These are phyloP conservation scores for Physcia stellaris DNA, from an alignment of 495 filamentous ascomycete species.

Conservation along the genomic window DNA sequence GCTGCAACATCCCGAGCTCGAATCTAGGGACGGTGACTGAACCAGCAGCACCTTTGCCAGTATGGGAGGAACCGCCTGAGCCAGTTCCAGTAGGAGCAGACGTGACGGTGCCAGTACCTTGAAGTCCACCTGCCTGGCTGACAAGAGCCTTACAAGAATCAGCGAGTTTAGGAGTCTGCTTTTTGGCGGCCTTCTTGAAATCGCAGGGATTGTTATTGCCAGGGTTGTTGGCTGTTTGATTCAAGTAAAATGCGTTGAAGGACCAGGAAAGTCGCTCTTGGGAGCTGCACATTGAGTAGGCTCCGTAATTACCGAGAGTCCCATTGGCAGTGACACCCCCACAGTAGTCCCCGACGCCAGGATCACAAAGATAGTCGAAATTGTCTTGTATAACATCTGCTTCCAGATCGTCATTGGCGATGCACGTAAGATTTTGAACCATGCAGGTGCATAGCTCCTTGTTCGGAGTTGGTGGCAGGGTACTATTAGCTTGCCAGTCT, in stretches of 20 bases:
- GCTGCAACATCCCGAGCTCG: slow-evolving; percentile 45
- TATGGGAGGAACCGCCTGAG: slow-evolving; percentile 28
- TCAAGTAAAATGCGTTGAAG: slow-evolving; percentile 67
- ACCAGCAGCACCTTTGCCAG: slow-evolving; percentile 27
- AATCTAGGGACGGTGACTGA: slow-evolving; percentile 39
- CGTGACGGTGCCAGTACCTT: slow-evolving; percentile 52
- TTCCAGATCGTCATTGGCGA: slow-evolving; percentile 36
- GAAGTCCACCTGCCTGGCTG: slow-evolving; percentile 42
- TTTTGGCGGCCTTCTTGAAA: slow-evolving; percentile 56
- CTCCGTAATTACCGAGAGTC: slow-evolving; percentile 64
- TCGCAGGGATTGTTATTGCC: slow-evolving; percentile 48
- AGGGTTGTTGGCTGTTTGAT: slow-evolving; percentile 32
- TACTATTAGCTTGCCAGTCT: slow-evolving; percentile 55
- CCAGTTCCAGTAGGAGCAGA: slow-evolving; percentile 30
- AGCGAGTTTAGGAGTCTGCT: slow-evolving; percentile 28
- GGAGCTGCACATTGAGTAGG: slow-evolving; percentile 77
- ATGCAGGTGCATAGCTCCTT: slow-evolving; percentile 68
- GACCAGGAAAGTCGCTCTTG: slow-evolving; percentile 68
- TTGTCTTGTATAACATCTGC: slow-evolving; percentile 44
- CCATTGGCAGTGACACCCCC: slow-evolving; percentile 57
- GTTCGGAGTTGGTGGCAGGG: slow-evolving; percentile 73
- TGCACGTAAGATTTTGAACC: slow-evolving; percentile 54
- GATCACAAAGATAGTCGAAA: slow-evolving; percentile 63
- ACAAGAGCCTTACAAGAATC: slow-evolving; percentile 36
- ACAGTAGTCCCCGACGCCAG: slow-evolving; percentile 40